A percentile compares a stretch with the other conserved stretches of the same genome.
Conservation (phyloP, 2,329 filamentous ascomycete genomes). For the Bipolaris sorokiniana region DNA sequence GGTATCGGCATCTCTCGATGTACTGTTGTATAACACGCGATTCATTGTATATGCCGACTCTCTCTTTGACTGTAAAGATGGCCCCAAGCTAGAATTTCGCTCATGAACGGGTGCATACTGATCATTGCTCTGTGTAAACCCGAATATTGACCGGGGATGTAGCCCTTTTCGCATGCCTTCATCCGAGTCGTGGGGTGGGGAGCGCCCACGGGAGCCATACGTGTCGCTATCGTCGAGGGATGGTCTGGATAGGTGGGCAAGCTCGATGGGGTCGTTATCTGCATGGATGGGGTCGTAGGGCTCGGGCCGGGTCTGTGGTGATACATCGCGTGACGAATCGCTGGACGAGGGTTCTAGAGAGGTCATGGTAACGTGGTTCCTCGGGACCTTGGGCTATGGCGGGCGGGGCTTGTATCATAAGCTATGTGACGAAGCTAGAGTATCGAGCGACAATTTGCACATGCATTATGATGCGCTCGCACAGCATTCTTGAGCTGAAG, state of each 20-base stretch:
- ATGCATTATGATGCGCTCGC: conserved; percentile 4
- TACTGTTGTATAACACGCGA: conserved; percentile 32
- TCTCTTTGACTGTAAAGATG: conserved; percentile 22
- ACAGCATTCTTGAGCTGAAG: conserved; percentile 2
- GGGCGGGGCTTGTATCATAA: conserved; percentile 4
- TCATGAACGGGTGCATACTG: conserved; percentile 32
- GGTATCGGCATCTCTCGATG: conserved; percentile 38
- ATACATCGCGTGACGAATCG: conserved; percentile 32
- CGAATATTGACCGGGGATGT: conserved; percentile 26
- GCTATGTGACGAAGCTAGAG: conserved; percentile 1
- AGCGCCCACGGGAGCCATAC: conserved; percentile 17
- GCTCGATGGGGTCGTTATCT: conserved; percentile 38
- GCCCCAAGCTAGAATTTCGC: conserved; percentile 20
- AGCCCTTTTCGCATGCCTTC: conserved; percentile 19
- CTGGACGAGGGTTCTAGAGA: conserved; percentile 24
- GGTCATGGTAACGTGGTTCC: conserved; percentile 27
- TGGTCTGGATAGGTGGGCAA: conserved; percentile 27
- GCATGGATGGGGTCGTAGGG: conserved; percentile 38
- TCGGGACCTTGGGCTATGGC: neutral
- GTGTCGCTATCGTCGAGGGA: conserved; percentile 16
- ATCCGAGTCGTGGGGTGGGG: conserved; percentile 13
- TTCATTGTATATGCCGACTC: conserved; percentile 34
- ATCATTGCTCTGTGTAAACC: conserved; percentile 14
- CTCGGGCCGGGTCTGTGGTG: conserved; percentile 31
- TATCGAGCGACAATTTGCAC: conserved; percentile 5